phyloP scores from a whole-genome alignment of 2,329 filamentous ascomycete species.

The Metarhizium robertsii region DNA sequence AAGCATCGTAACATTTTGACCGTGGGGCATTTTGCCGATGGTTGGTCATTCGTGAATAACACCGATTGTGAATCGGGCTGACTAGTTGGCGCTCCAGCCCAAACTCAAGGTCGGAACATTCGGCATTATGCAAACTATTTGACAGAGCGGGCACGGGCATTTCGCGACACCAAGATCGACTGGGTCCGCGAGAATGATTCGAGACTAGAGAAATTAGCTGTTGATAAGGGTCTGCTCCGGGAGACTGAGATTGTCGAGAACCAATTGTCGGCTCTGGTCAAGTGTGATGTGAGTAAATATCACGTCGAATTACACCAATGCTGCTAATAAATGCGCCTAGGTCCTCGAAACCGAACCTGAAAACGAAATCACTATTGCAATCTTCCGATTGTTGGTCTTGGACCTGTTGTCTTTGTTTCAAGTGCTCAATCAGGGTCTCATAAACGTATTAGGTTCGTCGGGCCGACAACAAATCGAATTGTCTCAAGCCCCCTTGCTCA shows the following conservation, averaged over 20 bases:
- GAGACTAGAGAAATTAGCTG: conserved; percentile 71
- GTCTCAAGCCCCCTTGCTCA: conserved; percentile 7
- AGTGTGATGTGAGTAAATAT: conserved; percentile 66
- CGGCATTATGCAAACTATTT: conserved; percentile 85
- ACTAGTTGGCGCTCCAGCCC: conserved; percentile 43
- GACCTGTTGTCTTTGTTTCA: conserved; percentile 88
- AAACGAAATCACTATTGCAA: conserved; percentile 93
- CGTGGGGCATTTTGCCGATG: conserved; percentile 86
- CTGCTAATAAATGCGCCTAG: conserved; percentile 30
- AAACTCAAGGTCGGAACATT: conserved; percentile 92
- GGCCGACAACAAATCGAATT: neutral
- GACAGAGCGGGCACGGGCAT: conserved; percentile 71
- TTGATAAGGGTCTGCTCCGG: conserved; percentile 85
- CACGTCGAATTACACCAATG: neutral
- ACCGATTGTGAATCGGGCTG: neutral
- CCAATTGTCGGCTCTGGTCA: conserved; percentile 75
- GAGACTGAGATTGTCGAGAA: conserved; percentile 87
- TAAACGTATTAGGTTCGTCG: conserved; percentile 79
- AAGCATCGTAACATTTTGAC: conserved; percentile 76
- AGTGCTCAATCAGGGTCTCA: conserved; percentile 92
- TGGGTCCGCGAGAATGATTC: conserved; percentile 79
- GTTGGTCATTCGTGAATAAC: conserved; percentile 39
- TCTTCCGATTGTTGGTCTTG: conserved; percentile 83
- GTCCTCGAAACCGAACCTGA: conserved; percentile 81
- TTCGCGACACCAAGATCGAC: conserved; percentile 75